A percentile compares a stretch with the other conserved stretches of the same genome.
Evolutionary conservation across 2,329 filamentous ascomycete species (phyloP).

Genomic region (Rutstroemia sp.): DNA sequence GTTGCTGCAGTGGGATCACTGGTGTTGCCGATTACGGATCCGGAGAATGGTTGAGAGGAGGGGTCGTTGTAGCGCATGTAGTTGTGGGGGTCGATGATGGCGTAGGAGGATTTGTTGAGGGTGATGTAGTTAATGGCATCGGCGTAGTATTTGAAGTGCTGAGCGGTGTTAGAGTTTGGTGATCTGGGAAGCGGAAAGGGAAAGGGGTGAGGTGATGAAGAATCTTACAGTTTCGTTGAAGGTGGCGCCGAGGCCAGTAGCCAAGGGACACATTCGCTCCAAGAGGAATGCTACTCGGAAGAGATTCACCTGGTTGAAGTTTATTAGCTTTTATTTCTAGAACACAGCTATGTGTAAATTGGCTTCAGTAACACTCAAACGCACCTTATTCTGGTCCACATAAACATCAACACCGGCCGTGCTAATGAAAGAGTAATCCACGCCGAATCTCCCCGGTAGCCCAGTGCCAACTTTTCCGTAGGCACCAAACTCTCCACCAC

Average conservation of each 20-base stretch:
- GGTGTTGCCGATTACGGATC: slow-evolving; percentile 41
- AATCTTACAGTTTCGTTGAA: slow-evolving; percentile 39
- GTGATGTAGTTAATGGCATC: slow-evolving; percentile 44
- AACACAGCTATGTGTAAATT: background rate
- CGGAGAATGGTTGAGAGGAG: slow-evolving; percentile 39
- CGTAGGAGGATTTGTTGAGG: slow-evolving; percentile 37
- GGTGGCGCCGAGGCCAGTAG: slow-evolving; percentile 38
- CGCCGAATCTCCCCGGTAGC: slow-evolving; percentile 42
- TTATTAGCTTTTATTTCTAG: background rate
- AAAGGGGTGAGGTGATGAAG: too few relatives aligned
- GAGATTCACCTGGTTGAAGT: slow-evolving; percentile 31
- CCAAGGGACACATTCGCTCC: slow-evolving; percentile 42
- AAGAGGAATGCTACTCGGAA: slow-evolving; percentile 43
- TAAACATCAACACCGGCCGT: slow-evolving; percentile 37
- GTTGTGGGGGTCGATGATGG: slow-evolving; percentile 44
- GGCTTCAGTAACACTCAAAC: background rate
- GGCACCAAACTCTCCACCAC: slow-evolving; percentile 40
- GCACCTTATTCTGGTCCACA: slow-evolving; percentile 38
- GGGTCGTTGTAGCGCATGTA: slow-evolving; percentile 49
- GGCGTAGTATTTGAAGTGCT: slow-evolving; percentile 38
- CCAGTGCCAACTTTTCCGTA: slow-evolving; percentile 36
- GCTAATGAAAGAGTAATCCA: slow-evolving; percentile 44
- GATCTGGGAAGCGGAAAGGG: too few relatives aligned
- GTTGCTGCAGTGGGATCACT: slow-evolving; percentile 38
- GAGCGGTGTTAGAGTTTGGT: background rate